A percentile compares a stretch with the other conserved stretches of the same genome.
Evolutionary conservation across 768 basidiomycete species (phyloP).

Genomic region (Solioccasus polychromus): DNA sequence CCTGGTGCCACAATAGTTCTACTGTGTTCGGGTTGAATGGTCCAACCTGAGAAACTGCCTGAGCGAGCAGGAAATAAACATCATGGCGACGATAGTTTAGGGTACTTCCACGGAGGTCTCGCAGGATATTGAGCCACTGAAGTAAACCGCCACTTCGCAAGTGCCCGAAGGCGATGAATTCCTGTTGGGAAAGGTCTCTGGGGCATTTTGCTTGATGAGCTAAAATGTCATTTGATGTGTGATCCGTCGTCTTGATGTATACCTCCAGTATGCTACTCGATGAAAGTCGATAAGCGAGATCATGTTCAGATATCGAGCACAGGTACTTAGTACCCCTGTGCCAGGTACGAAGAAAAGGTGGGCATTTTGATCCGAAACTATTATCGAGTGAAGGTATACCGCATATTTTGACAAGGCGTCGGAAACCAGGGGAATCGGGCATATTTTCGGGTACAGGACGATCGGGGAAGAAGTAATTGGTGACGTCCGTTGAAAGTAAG

Average conservation of each 20-base stretch:
- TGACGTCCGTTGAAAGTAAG: conserved; percentile 27
- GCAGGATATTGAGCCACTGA: neutral
- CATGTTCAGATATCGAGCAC: too few relatives aligned
- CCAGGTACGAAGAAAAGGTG: too few relatives aligned
- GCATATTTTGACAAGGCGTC: too few relatives aligned
- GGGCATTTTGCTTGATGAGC: neutral
- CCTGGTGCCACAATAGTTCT: neutral
- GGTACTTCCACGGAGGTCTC: neutral
- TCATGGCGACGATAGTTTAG: neutral
- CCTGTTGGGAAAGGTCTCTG: neutral
- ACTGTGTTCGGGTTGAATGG: conserved; percentile 22
- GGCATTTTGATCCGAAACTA: too few relatives aligned
- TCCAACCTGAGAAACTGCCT: neutral
- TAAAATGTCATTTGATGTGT: neutral
- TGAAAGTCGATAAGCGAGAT: conserved; percentile 6
- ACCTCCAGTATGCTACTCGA: neutral
- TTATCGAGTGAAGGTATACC: too few relatives aligned
- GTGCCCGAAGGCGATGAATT: neutral
- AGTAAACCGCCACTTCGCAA: neutral
- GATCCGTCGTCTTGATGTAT: neutral
- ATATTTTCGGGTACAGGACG: too few relatives aligned
- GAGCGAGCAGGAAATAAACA: neutral
- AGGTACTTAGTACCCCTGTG: too few relatives aligned
- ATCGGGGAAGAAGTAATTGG: too few relatives aligned
- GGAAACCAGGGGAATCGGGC: conserved; percentile 16